Percentiles rank a stretch among this genome's conserved stretches.
phyloP scores from a whole-genome alignment of 1,284 basidiomycete genomes.

The Peniophora sp. region DNA sequence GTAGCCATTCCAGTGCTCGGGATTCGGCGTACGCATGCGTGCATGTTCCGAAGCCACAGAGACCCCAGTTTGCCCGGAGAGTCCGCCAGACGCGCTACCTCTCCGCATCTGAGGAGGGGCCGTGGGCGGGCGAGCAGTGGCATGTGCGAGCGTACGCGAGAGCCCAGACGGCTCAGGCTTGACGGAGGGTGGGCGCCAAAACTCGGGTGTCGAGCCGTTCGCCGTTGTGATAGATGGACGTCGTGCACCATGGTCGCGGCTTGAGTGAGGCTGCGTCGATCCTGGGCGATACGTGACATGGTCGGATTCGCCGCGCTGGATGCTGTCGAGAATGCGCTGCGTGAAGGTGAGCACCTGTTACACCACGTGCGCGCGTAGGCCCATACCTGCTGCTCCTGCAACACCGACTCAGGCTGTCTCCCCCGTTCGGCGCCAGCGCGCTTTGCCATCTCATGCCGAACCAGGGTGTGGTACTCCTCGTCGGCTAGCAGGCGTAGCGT shows the following conservation, averaged over 20 bases:
- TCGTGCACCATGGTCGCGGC: not conserved
- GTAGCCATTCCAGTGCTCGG: not conserved
- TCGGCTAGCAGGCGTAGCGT: not conserved
- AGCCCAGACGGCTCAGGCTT: not conserved
- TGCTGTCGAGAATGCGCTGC: not conserved
- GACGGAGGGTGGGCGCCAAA: not conserved
- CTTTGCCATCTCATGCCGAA: not conserved
- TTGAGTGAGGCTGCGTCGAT: not conserved
- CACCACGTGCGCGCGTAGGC: not conserved
- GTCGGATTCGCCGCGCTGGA: not conserved
- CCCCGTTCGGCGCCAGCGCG: not conserved
- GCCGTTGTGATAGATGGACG: not conserved
- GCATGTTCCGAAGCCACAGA: not conserved
- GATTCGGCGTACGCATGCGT: not conserved
- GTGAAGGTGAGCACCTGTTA: not conserved
- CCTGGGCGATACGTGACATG: not conserved
- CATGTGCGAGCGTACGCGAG: not conserved
- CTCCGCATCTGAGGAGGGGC: not conserved
- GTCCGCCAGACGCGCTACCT: not conserved
- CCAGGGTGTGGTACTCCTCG: not conserved
- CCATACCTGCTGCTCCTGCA: conserved; percentile 1
- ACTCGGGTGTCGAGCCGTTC: not conserved
- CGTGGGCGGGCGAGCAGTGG: not conserved
- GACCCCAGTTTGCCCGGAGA: not conserved
- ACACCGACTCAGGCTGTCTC: not conserved